Evolutionary conservation across 441 rosid genomes (phyloP), one percentile per base, ranked within the genome.

Genomic region (Gossypium trilobum): DNA sequence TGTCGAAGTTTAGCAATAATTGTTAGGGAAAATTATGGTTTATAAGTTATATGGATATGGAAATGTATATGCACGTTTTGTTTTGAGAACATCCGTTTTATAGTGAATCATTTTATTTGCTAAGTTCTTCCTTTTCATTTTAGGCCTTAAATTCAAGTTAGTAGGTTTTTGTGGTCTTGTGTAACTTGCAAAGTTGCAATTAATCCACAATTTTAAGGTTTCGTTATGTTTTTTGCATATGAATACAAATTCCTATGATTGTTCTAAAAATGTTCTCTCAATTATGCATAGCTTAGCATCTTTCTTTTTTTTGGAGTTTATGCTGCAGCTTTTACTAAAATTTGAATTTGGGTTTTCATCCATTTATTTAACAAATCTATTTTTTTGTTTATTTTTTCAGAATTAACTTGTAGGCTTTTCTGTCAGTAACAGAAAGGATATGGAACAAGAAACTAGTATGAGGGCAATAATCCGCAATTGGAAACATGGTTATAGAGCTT

Each of bases 401-500:
- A 19, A 7, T 25, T 8, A 5, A 42, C 36, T 67, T 68, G 16
- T 50, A 68, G 71, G 10, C 16, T 16, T 27, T 66, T 27, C 2
- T 50, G 10, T 50, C 44, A 27, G 25, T 57, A 22, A 10, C 66
- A 22, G 11, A 16, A 75, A 59, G 74, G 77, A 23, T 36, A 52
- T 48, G 67, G 67, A 52, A 56, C 64, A 31, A 74, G 70, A 70
- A n/a, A 23, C 67, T 39, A 56, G 64, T 29, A 27, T 36, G 1
- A 67, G 68, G 63, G 48, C 72, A 51, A 46, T 71, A 57, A 29
- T 75, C 19, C 42, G 65, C 48, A 72, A 70, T 71, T 58, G 78
- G 14, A 79, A 74, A 61, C 58, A 74, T 76, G 82, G 82, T 17
- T 74, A 5, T 60, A 48, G 59, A 56, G 76, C 75, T 70, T 73